These are phyloP conservation scores for Lavandula angustifolia DNA, from an alignment of 257 asterid species.

Conservation along the genomic window DNA sequence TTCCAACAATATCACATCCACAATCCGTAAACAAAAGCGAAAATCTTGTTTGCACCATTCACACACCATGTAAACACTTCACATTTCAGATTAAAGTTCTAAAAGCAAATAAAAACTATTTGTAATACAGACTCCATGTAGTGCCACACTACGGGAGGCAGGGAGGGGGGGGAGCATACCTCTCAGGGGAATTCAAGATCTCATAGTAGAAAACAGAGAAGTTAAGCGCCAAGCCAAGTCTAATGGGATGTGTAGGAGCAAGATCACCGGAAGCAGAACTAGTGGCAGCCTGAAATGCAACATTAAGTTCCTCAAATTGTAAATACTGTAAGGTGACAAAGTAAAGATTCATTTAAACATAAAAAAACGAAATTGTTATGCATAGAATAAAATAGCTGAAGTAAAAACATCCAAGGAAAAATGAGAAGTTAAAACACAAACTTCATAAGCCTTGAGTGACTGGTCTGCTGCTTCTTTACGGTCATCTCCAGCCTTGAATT, in stretches of 20 bases:
- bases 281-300: conserved; percentile 67
- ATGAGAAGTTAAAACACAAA: not conserved
- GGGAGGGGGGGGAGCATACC: conserved; percentile 33
- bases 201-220: conserved; percentile 79
- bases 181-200: conserved; percentile 76
- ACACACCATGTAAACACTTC: no score
- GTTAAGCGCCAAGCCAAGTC: conserved; percentile 73
- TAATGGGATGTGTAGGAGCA: conserved; percentile 75
- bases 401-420: not conserved
- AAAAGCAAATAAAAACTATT: no score
- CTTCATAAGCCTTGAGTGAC: conserved; percentile 38
- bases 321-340: not conserved
- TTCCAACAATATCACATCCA: no score
- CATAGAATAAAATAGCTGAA: not conserved
- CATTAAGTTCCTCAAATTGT: not conserved
- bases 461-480: conserved; percentile 36
- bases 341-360: not conserved
- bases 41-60: no score
- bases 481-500: conserved; percentile 32
- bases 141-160: no score
- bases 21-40: no score
- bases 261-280: conserved; percentile 63
- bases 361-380: not conserved
- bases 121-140: no score
- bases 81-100: no score